Conservation (phyloP, 352 stramenopile genomes). For the Phytophthora agathidicida region DNA sequence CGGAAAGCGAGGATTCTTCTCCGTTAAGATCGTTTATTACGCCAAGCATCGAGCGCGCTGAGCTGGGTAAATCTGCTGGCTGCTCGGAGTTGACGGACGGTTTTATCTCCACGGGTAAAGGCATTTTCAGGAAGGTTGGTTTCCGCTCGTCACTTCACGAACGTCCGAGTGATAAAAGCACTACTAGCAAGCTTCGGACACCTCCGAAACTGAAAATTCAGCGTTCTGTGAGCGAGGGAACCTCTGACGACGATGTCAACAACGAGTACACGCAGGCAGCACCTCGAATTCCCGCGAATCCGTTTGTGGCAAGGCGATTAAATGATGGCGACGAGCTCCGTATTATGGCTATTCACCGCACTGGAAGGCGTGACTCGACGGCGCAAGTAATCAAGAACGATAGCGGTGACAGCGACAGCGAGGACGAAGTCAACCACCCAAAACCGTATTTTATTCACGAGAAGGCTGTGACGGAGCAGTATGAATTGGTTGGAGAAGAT, state of each 20-base stretch:
- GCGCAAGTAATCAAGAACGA: conserved; percentile 67
- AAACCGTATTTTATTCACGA: conserved; percentile 92
- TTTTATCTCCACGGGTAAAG: conserved; percentile 88
- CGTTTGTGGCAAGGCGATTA: conserved; percentile 81
- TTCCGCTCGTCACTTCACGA: conserved; percentile 58
- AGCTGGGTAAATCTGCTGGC: conserved; percentile 57
- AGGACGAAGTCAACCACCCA: conserved; percentile 63
- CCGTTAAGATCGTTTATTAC: conserved; percentile 48
- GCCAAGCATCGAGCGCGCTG: conserved; percentile 47
- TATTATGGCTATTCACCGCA: conserved; percentile 86
- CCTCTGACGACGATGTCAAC: conserved; percentile 47
- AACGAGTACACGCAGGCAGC: conserved; percentile 83
- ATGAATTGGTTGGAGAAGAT: conserved; percentile 84
- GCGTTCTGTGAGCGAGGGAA: conserved; percentile 42
- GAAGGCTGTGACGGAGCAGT: conserved; percentile 86
- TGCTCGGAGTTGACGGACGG: conserved; percentile 69
- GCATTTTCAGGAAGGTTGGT: conserved; percentile 85
- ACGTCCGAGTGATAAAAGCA: conserved; percentile 34
- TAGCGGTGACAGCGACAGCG: conserved; percentile 47
- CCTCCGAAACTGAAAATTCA: conserved; percentile 35
- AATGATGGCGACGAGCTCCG: conserved; percentile 82
- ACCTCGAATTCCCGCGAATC: conserved; percentile 77
- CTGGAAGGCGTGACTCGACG: conserved; percentile 49
- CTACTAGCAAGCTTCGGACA: conserved; percentile 37
- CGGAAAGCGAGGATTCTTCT: conserved; percentile 52